Base-by-base conservation (phyloP, 2,329 filamentous ascomycete species). In the Pseudocercospora macadamiae region DNA sequence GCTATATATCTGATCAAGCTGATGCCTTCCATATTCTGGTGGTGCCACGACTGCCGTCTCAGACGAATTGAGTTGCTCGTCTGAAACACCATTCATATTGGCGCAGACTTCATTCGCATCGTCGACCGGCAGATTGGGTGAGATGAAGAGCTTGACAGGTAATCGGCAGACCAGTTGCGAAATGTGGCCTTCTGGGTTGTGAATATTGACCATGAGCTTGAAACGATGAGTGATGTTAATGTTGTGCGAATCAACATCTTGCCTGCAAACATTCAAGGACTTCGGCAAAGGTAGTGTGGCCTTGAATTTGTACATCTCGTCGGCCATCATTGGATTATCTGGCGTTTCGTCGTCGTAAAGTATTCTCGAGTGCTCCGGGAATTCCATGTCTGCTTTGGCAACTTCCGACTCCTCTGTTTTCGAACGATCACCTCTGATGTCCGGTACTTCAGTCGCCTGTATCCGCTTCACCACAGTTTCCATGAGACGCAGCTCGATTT, bases 191-290 rank as follows among this genome's bases (percentile, higher is more conserved):
- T 99, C 95, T 0, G 95, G 93, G 68, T 99, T 97, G 75, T 92
- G 89, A 36, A 99, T 83, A 47, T 93, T 91, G 60, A 97, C 88
- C 51, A 91, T 91, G 70, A 97, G 83, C 78, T 93, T 93, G 66
- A 97, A 83, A 77, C 96, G 96, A 75, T 99, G 95, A 56, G 91
- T 85, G 53, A 97, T 84, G 75, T 95, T 96, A 77, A 99, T 96
- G 51, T 91, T 90, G 68, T 91, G 87, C 19, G 89, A 87, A 68
- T 96, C 91, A 45, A 95, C 87, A 70, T 96, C 93, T 74, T 99
- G 95, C 51, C 96, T 80, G 76, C 93, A 97, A 65, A 86, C 84
- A 66, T 88, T 88, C 62, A 99, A 78, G 57, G 85, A 91, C 76
- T 90, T 93, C 4, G 93, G 93, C 30, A 99, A 80, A 36, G 89